Evolutionary conservation across 73 alveolate genomes (phyloP), one percentile per base, ranked within the genome.

Genomic region (Paraurostyla sp.): DNA sequence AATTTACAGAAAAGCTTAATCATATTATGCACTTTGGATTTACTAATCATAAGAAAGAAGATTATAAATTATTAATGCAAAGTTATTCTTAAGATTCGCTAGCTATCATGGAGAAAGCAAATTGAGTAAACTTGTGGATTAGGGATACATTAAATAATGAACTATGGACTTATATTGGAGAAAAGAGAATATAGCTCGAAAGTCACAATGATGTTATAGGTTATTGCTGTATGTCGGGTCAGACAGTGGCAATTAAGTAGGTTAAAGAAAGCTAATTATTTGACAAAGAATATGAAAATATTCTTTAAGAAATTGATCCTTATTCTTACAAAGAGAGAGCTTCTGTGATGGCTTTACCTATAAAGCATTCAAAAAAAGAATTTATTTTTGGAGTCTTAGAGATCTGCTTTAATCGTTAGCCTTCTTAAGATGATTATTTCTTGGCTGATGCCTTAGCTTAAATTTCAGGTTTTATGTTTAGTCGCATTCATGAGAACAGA

Each of bases 161-260:
- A 38, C 57, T 83, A 25, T 63, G 75, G 84, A 83, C 92, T n/a
- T 16, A 62, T 45, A 41, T 42, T 25, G 92, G 68, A 1, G 92
- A 76, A 23, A 83, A 45, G 30, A 32, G 82, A 22, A 20, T 65
- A 13, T 40, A 65, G 58, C 11, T 65, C 41, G 82, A 65, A 38
- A 35, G 60, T 65, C 4, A 36, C 58, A 40, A 33, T 7, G 82
- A 65, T 65, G 82, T 65, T 2, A 65, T 65, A 18, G 82, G 82
- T 38, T 13, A 13, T 3, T 65, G 82, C 46, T 65, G 82, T 22
- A 38, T 0, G 41, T 2, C 82, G 23, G 15, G 41, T 15, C 32
- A 65, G 25, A 65, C 82, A 6, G 82, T 65, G 6, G 82, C 41
- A 6, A 16, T 65, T 22, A 7, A 40, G 41, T 38, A 65, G 13